Percentiles rank a stretch among this genome's conserved stretches.
phyloP scores from a whole-genome alignment of 2,329 filamentous ascomycete genomes.

The Blastomyces gilchristii region DNA sequence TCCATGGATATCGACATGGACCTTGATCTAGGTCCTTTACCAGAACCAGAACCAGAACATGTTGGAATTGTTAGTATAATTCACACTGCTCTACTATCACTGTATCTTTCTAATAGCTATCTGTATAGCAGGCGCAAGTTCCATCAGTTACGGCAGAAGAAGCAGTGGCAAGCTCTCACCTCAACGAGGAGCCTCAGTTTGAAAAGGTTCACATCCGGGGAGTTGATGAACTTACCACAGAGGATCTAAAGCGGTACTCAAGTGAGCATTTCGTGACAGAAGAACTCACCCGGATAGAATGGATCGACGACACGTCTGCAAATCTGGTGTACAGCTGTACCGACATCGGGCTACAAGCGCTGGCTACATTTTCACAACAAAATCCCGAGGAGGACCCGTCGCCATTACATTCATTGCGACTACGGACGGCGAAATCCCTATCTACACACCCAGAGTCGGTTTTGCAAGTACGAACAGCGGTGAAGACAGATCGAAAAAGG shows the following conservation, averaged over 20 bases:
- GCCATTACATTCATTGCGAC: conserved; percentile 50
- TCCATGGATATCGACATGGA: conserved; percentile 66
- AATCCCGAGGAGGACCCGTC: conserved; percentile 25
- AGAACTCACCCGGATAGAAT: conserved; percentile 60
- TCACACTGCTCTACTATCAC: not conserved
- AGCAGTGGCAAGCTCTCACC: conserved; percentile 26
- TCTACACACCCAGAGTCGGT: conserved; percentile 57
- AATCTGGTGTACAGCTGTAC: conserved; percentile 65
- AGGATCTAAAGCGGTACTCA: conserved; percentile 68
- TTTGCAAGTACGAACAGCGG: conserved; percentile 63
- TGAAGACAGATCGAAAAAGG: conserved; percentile 68
- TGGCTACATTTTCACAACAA: conserved; percentile 40
- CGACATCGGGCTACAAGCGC: conserved; percentile 44
- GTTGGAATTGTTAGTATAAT: conserved; percentile 21
- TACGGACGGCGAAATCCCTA: conserved; percentile 59
- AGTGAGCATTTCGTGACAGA: conserved; percentile 52
- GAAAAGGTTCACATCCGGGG: conserved; percentile 76
- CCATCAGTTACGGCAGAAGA: not conserved
- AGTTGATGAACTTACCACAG: conserved; percentile 68
- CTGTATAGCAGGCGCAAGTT: conserved; percentile 5
- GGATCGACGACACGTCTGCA: conserved; percentile 88
- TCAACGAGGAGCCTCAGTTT: conserved; percentile 27
- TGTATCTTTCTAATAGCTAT: not conserved
- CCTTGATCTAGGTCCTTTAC: conserved; percentile 46
- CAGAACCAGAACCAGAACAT: conserved; percentile 30